Evolutionary conservation across 345 rosid genomes (phyloP).

Genomic region (Isatis tinctoria): DNA sequence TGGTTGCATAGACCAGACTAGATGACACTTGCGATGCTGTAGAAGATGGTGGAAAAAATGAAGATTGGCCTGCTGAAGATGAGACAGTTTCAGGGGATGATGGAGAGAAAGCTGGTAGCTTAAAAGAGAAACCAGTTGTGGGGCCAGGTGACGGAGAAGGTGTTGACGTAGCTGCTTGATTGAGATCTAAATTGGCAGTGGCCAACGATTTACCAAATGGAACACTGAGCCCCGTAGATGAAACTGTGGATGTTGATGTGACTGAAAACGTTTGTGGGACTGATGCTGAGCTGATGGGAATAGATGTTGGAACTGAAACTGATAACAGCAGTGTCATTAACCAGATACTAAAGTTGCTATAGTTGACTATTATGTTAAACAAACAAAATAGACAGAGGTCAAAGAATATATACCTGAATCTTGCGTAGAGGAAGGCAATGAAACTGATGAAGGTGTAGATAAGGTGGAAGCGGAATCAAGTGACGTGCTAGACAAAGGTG

Average conservation of each 20-base stretch:
- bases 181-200: slow-evolving; percentile 36
- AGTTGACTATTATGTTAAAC: slow-evolving; percentile 7
- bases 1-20: slow-evolving; percentile 23
- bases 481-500: slow-evolving; percentile 17
- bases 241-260: slow-evolving; percentile 30
- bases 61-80: slow-evolving; percentile 28
- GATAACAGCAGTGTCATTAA: slow-evolving; percentile 22
- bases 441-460: slow-evolving; percentile 10
- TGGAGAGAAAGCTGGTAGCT: slow-evolving; percentile 36
- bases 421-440: slow-evolving; percentile 16
- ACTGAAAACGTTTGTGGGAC: slow-evolving; percentile 24
- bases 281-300: slow-evolving; percentile 25
- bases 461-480: slow-evolving; percentile 16
- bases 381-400: slow-evolving; percentile 6
- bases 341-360: slow-evolving; percentile 18
- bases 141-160: slow-evolving; percentile 30
- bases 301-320: slow-evolving; percentile 42
- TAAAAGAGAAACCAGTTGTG: slow-evolving; percentile 23
- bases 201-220: slow-evolving; percentile 35
- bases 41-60: slow-evolving; percentile 35
- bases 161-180: slow-evolving; percentile 27
- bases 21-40: slow-evolving; percentile 35
- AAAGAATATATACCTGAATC: slow-evolving; percentile 22
- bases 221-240: slow-evolving; percentile 31
- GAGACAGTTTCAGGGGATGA: slow-evolving; percentile 36